These are phyloP conservation scores for Lactarius quietus DNA, from an alignment of 768 basidiomycete species.

Conservation along the genomic window DNA sequence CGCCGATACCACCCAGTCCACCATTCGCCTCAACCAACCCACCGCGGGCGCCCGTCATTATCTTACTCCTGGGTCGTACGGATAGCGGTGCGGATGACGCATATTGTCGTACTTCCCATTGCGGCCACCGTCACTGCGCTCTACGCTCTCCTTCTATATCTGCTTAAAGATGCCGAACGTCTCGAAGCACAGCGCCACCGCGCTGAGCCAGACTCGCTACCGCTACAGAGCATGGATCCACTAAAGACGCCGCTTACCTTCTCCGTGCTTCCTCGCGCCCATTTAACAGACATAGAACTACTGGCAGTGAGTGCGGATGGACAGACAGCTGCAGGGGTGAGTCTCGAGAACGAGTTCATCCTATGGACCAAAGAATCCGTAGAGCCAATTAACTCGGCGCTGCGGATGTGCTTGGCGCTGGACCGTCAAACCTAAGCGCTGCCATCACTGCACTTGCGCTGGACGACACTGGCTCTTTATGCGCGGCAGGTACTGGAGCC, in stretches of 20 bases:
- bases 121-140: conserved; percentile 67
- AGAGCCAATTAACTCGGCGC: conserved; percentile 48
- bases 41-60: conserved; percentile 19
- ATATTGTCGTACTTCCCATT: conserved; percentile 85
- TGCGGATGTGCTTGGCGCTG: conserved; percentile 46
- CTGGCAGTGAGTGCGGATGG: conserved; percentile 69
- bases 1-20: conserved; percentile 31
- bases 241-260: conserved; percentile 51
- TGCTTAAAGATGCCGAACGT: conserved; percentile 88
- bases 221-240: conserved; percentile 31
- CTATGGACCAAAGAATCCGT: conserved; percentile 57
- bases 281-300: conserved; percentile 78
- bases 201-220: conserved; percentile 41
- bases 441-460: conserved; percentile 61
- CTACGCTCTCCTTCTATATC: conserved; percentile 75
- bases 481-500: conserved; percentile 67
- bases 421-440: conserved; percentile 45
- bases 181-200: conserved; percentile 80
- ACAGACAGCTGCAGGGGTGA: conserved; percentile 65
- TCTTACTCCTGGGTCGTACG: conserved; percentile 48
- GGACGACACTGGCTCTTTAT: conserved; percentile 54
- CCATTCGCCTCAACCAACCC: not conserved
- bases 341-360: conserved; percentile 72
- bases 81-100: conserved; percentile 67
- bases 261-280: conserved; percentile 73